Conservation (phyloP, 805 yeast genomes). For the Suhomyces emberorum region DNA sequence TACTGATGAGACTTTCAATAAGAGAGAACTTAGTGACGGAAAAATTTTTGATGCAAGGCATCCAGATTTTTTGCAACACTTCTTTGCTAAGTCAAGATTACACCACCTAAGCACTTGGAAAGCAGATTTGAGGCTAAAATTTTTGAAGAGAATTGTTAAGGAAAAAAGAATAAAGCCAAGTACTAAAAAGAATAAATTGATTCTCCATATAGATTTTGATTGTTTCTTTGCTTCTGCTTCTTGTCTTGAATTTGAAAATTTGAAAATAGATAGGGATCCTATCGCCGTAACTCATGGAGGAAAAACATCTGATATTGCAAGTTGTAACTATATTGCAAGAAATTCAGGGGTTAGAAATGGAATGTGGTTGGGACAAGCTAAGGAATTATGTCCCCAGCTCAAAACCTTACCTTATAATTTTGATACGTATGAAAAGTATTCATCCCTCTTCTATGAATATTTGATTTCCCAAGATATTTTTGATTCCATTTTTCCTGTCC, state of each 20-base stretch:
- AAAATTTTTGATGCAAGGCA: slow-evolving; percentile 57
- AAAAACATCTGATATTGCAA: slow-evolving; percentile 73
- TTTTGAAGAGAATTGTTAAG: slow-evolving; percentile 46
- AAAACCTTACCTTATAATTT: slow-evolving; percentile 70
- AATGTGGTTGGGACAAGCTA: slow-evolving; percentile 80
- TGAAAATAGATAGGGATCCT: slow-evolving; percentile 48
- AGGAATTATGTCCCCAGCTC: slow-evolving; percentile 61
- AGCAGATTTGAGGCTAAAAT: slow-evolving; percentile 61
- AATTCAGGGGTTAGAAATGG: slow-evolving; percentile 78
- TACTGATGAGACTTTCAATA: background rate
- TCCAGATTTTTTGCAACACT: slow-evolving; percentile 69
- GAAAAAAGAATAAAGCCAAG: slow-evolving; percentile 8
- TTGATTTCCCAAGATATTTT: slow-evolving; percentile 45
- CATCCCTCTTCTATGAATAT: slow-evolving; percentile 61
- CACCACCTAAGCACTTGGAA: slow-evolving; percentile 92
- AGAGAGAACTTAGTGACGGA: background rate
- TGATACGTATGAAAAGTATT: slow-evolving; percentile 61
- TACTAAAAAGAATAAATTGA: slow-evolving; percentile 18
- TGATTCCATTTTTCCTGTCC: slow-evolving; percentile 67
- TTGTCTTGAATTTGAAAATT: slow-evolving; percentile 50
- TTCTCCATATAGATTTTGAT: slow-evolving; percentile 88
- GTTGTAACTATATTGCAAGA: slow-evolving; percentile 89
- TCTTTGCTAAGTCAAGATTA: slow-evolving; percentile 76
- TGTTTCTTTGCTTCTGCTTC: slow-evolving; percentile 92
- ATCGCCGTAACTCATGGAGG: slow-evolving; percentile 66